These are phyloP conservation scores for Starmera dryadoides DNA, from an alignment of 805 yeast species.

Conservation along the genomic window DNA sequence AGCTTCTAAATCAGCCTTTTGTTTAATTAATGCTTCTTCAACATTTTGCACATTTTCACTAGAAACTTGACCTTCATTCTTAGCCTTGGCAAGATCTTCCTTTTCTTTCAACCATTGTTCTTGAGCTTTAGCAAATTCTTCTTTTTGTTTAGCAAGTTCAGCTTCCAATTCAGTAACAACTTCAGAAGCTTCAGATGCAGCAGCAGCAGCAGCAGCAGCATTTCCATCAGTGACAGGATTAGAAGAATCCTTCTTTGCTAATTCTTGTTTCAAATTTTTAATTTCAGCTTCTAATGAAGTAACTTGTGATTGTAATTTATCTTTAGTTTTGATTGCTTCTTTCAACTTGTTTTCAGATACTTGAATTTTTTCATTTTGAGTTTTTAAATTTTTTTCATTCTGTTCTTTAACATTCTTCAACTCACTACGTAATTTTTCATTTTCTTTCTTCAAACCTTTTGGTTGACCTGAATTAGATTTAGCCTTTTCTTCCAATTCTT, in stretches of 20 bases:
- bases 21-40: conserved; percentile 16
- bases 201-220: not conserved
- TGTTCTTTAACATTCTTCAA: conserved; percentile 2
- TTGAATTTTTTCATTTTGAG: conserved; percentile 21
- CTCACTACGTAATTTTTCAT: conserved; percentile 16
- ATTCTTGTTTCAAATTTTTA: conserved; percentile 5
- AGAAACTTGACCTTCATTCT: conserved; percentile 8
- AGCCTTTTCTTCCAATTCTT: conserved; percentile 13
- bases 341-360: conserved; percentile 30
- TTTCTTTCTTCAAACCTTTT: conserved; percentile 21
- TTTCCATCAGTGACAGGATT: no score
- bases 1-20: conserved; percentile 18
- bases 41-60: conserved; percentile 7
- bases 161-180: conserved; percentile 3
- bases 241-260: not conserved
- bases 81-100: conserved; percentile 15
- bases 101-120: conserved; percentile 14
- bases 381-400: not conserved
- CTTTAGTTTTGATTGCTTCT: conserved; percentile 24
- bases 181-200: conserved; percentile 8
- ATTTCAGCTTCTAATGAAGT: conserved; percentile 7
- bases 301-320: conserved; percentile 23
- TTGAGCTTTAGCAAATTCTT: conserved; percentile 5
- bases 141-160: conserved; percentile 2
- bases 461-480: conserved; percentile 10